Evolutionary conservation across 192 early-diverging fungal genomes (phyloP), one percentile per base, ranked within the genome.

Genomic region (Obelidium mucronatum): DNA sequence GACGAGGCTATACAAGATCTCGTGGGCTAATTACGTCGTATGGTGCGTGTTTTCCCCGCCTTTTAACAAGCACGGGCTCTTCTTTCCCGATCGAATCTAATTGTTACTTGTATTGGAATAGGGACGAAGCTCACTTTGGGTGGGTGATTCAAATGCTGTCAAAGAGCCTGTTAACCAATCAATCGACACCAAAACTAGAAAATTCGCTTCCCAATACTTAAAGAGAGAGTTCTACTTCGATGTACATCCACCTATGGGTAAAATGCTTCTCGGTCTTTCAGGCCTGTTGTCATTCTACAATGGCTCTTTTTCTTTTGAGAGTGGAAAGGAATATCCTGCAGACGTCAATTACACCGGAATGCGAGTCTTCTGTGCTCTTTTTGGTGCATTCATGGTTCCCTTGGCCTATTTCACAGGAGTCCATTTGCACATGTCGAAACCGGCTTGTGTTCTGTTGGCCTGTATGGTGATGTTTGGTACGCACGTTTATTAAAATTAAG

Each of bases 161-260:
- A n/a, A 52, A 2, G 19, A 1, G 51, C 17, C 24, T 36, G n/a
- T 13, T 3, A 53, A 8, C 34, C n/a, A 17, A 15, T 52, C 19
- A 15, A 65, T 39, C 37, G 48, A 35, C 58, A 30, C 22, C 58
- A 66, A 2, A 2, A 19, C 26, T 55, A 81, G 79, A 37, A 88
- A 97, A 88, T 99, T 99, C 84, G 98, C 92, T 22, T 94, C 92
- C 8, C 84, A 95, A 79, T 99, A 99, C 82, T 78, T 99, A 48
- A 96, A 97, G 66, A 81, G 88, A 30, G 93, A 93, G 51, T 99
- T 98, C 73, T 99, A 98, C 76, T 95, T 95, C 79, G 98, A 99
- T 83, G 97, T 99, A 1, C 98, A 99, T 77, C 98, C 98, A 35
- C 97, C 98, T 3, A 82, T 98, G 67, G 97, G 97, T 51, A 99